Conservation (phyloP, 257 asterid species). For the Nicotiana obtusifolia region DNA sequence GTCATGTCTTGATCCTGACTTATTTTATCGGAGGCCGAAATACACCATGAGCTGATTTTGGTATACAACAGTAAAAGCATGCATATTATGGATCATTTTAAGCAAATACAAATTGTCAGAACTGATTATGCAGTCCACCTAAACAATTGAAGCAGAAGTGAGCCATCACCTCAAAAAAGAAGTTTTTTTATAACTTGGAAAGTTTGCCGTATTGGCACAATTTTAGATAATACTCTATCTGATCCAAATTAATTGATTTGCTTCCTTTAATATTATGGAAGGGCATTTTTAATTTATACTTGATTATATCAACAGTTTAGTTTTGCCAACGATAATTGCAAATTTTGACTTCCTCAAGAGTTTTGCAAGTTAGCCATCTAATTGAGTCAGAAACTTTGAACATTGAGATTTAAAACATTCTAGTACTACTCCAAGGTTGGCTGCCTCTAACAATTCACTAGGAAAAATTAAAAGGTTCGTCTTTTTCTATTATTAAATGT, state of each 20-base stretch:
- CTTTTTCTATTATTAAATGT: neutral
- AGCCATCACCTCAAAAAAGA: neutral
- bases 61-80: too few species aligned
- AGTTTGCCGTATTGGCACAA: neutral
- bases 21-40: too few species aligned
- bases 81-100: neutral
- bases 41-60: too few species aligned
- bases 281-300: too few species aligned
- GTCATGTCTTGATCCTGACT: too few species aligned
- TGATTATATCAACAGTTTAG: too few species aligned
- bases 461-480: neutral
- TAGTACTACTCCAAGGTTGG: neutral
- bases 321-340: too few species aligned
- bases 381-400: too few species aligned
- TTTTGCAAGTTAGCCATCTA: too few species aligned
- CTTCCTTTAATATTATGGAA: too few species aligned
- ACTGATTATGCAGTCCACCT: neutral
- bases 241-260: neutral
- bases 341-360: too few species aligned
- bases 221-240: neutral
- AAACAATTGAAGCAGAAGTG: neutral
- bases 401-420: too few species aligned
- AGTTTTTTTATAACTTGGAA: neutral
- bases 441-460: neutral
- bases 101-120: neutral